Conservation (phyloP, 1,139 yeast species). For the Debaryomyces coudertii region DNA sequence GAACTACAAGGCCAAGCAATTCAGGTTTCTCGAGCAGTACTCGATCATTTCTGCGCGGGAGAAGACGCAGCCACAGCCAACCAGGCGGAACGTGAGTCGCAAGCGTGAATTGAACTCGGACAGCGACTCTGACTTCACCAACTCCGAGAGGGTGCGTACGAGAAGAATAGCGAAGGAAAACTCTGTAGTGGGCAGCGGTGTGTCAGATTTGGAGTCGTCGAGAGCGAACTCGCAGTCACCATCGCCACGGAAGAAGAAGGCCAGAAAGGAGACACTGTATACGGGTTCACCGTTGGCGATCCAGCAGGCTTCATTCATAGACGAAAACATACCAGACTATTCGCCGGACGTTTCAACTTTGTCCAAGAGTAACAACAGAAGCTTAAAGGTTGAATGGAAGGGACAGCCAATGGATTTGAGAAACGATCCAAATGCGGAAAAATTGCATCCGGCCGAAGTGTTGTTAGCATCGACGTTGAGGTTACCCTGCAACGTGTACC, state of each 20-base stretch:
- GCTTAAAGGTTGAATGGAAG: slow-evolving; percentile 93
- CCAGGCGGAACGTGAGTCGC: slow-evolving; percentile 16
- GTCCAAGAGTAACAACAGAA: slow-evolving; percentile 65
- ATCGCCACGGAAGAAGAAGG: slow-evolving; percentile 45
- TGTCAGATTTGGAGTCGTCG: slow-evolving; percentile 15
- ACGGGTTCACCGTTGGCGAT: slow-evolving; percentile 37
- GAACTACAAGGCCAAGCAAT: slow-evolving; percentile 50
- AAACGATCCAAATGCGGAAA: slow-evolving; percentile 67
- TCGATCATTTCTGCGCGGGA: slow-evolving; percentile 29
- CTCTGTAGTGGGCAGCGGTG: slow-evolving; percentile 15
- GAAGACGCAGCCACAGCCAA: slow-evolving; percentile 19
- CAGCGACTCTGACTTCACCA: slow-evolving; percentile 36
- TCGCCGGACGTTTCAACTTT: slow-evolving; percentile 70
- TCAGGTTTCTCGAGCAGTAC: slow-evolving; percentile 56
- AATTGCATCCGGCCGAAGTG: slow-evolving; percentile 92
- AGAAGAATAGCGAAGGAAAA: slow-evolving; percentile 54
- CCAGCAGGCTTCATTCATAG: slow-evolving; percentile 53
- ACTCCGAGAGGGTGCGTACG: slow-evolving; percentile 57
- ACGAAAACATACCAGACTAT: slow-evolving; percentile 68
- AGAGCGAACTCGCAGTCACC: slow-evolving; percentile 25
- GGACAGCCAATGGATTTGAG: slow-evolving; percentile 95
- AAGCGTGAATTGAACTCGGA: slow-evolving; percentile 25
- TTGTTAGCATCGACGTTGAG: slow-evolving; percentile 84
- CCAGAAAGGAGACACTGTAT: slow-evolving; percentile 26
- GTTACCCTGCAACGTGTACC: slow-evolving; percentile 81